Percentiles rank a stretch among this genome's conserved stretches.
Evolutionary conservation across 2,329 filamentous ascomycete genomes (phyloP).

Genomic region (Cladosporium velox): DNA sequence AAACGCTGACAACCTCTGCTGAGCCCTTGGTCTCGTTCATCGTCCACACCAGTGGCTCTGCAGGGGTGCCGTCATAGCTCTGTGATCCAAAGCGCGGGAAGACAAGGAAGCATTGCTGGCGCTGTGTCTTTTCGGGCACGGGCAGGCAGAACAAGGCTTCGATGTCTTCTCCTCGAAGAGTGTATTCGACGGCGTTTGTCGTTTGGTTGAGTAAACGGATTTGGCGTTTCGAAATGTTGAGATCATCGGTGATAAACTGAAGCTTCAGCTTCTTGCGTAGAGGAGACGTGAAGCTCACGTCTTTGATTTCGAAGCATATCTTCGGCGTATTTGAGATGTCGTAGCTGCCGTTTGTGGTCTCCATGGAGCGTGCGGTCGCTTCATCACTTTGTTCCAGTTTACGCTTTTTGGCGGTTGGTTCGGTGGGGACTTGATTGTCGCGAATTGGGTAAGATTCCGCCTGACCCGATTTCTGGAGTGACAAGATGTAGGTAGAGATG

Average conservation of each 20-base stretch:
- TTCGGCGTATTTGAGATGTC: conserved; percentile 36
- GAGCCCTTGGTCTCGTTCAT: conserved; percentile 52
- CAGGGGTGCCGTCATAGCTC: conserved; percentile 35
- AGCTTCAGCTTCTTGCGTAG: conserved; percentile 65
- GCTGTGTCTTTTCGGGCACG: conserved; percentile 64
- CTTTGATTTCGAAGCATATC: conserved; percentile 49
- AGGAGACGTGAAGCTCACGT: conserved; percentile 63
- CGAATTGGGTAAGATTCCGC: neutral
- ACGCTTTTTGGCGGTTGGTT: conserved; percentile 50
- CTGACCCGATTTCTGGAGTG: neutral
- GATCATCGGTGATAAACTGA: conserved; percentile 50
- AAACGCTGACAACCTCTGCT: conserved; percentile 1
- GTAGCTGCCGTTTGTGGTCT: conserved; percentile 21
- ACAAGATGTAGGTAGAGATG: conserved; percentile 6
- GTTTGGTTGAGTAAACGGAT: conserved; percentile 33
- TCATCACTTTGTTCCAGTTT: conserved; percentile 47
- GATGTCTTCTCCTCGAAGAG: conserved; percentile 54
- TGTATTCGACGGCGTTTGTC: conserved; percentile 39
- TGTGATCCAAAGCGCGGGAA: conserved; percentile 56
- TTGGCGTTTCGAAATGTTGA: conserved; percentile 30
- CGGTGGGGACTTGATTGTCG: conserved; percentile 19
- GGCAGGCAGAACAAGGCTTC: conserved; percentile 63
- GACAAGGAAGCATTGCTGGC: conserved; percentile 64
- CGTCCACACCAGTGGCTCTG: conserved; percentile 62
- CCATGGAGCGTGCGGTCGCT: conserved; percentile 1